Evolutionary conservation across 352 stramenopile genomes (phyloP).

Genomic region (Pythium rhizo-oryzae): DNA sequence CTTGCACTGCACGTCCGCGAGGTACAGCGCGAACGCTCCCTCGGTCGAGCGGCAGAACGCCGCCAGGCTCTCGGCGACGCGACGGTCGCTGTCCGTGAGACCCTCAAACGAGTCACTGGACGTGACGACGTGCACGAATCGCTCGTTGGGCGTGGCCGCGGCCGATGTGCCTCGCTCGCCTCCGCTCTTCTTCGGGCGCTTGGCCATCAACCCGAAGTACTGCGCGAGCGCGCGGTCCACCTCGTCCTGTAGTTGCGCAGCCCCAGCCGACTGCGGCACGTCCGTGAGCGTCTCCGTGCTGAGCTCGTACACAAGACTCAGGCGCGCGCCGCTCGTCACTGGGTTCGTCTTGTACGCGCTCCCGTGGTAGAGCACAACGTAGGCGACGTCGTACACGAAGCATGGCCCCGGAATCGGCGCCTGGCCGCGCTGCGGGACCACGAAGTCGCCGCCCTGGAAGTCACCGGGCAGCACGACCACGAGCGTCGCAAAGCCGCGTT

Average conservation of each 20-base stretch:
- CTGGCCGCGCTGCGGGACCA: slow-evolving; percentile 16
- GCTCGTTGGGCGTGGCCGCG: background rate
- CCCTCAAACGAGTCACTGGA: background rate
- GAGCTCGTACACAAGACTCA: slow-evolving; percentile 25
- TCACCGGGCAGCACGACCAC: slow-evolving; percentile 40
- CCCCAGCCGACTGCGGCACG: background rate
- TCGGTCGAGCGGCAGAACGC: slow-evolving; percentile 20
- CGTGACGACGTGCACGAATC: slow-evolving; percentile 1
- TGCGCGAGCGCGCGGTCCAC: background rate
- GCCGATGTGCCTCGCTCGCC: background rate
- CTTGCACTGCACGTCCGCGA: background rate
- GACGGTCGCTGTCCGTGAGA: background rate
- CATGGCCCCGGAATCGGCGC: slow-evolving; percentile 1
- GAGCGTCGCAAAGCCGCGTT: slow-evolving; percentile 50
- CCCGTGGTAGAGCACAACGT: slow-evolving; percentile 21
- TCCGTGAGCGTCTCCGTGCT: too few species aligned
- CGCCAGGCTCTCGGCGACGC: slow-evolving; percentile 6
- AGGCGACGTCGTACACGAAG: slow-evolving; percentile 24
- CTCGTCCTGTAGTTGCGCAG: background rate
- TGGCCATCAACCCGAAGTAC: background rate
- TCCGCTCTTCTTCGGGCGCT: background rate
- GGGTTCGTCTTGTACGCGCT: slow-evolving; percentile 11
- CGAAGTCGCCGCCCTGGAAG: slow-evolving; percentile 23
- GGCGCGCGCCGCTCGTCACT: slow-evolving; percentile 8
- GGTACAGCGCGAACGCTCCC: slow-evolving; percentile 8